Evolutionary conservation across 164 flowering plant species (phyloP).

Genomic region (Magnolia officinalis): DNA sequence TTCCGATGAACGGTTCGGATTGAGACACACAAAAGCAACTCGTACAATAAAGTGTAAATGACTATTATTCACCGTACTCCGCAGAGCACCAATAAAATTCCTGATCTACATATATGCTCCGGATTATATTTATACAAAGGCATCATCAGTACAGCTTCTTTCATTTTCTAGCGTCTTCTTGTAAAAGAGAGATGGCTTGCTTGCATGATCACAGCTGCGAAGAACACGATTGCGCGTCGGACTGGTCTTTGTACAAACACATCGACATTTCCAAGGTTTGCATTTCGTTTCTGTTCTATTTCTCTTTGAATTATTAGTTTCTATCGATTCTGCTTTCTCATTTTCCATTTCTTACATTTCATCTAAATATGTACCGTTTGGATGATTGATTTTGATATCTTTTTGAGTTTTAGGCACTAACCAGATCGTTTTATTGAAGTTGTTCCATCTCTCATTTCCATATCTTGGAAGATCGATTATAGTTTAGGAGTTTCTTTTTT

Average conservation of each 20-base stretch:
- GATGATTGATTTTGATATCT: background rate
- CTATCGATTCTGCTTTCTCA: background rate
- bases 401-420: background rate
- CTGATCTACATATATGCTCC: too few relatives aligned
- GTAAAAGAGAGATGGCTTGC: constrained; percentile 60
- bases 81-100: too few relatives aligned
- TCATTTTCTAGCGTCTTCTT: too few relatives aligned
- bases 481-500: too few relatives aligned
- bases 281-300: background rate
- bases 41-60: too few relatives aligned
- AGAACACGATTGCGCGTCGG: constrained; percentile 84
- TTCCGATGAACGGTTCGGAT: too few relatives aligned
- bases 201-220: constrained; percentile 91
- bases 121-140: too few relatives aligned
- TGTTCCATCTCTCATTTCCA: background rate
- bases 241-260: constrained; percentile 93
- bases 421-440: background rate
- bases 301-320: background rate
- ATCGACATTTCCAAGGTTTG: constrained; percentile 82
- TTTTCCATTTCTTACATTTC: background rate
- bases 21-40: too few relatives aligned
- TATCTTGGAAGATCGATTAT: background rate
- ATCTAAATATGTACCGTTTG: background rate
- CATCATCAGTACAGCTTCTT: too few relatives aligned
- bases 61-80: too few relatives aligned